Evolutionary conservation across 169 alveolate genomes (phyloP), one percentile per base, ranked within the genome.

Genomic region (Plasmodium vivax): DNA sequence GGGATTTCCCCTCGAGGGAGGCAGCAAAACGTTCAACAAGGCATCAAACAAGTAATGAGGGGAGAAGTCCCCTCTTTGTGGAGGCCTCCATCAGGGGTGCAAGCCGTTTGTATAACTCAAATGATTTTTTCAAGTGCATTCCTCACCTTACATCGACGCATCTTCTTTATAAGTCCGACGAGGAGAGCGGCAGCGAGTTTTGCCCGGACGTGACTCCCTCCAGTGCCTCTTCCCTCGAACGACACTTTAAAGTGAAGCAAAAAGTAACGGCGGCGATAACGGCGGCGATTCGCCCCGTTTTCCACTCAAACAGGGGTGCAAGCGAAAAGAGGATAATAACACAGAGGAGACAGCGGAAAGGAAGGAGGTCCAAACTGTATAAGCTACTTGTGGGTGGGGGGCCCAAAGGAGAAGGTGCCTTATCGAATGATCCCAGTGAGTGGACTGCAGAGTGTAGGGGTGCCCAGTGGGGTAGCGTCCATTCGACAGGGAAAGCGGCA

Each of bases 151-250:
- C 75, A 19, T 73, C 51, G 32, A 85, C 3, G 27, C n/a, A 71
- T 43, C 75, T 85, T 51, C 45, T 75, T 73, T 56, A 85, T 38
- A 54, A 75, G 38, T 51, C 81, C 3, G 93, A 85, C 27, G 75
- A 83, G 14, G 45, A 43, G 14, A 84, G 41, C 62, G 34, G n/a
- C 10, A 82, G 36, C 23, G 75, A 82, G 38, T 54, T 82, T 30
- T 82, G 12, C 81, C 23, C 16, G n/a, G 68, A 85, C 41, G 68
- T 75, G 79, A 34, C 92, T 23, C 36, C n/a, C 7, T 30, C 27
- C 8, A 51, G 32, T 47, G 27, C 23, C 16, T 56, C 84, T 36
- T 19, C 3, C 43, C 41, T 12, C 12, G 41, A 32, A 16, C 5
- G 51, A 14, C 75, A 23, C 30, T 36, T 14, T 32, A 38, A 74